A percentile compares a stretch with the other conserved stretches of the same genome.
Evolutionary conservation across 2,329 filamentous ascomycete genomes (phyloP).

Genomic region (Albophoma yamanashiensis): DNA sequence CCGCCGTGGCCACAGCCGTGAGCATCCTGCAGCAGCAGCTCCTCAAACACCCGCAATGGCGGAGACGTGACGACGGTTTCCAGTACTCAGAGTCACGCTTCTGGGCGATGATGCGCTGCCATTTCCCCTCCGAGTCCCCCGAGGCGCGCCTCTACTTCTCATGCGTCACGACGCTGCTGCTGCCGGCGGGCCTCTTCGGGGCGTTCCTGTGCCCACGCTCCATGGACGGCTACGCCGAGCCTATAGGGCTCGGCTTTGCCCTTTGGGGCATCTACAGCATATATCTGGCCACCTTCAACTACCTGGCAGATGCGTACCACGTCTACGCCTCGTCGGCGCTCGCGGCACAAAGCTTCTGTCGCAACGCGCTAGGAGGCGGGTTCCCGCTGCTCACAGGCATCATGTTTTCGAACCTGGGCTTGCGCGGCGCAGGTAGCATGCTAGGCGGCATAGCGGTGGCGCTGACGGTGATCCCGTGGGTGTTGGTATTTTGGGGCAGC

Average conservation of each 20-base stretch:
- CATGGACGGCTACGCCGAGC: conserved; percentile 16
- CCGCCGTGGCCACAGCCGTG: conserved; percentile 53
- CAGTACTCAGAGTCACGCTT: conserved; percentile 19
- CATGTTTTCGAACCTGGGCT: conserved; percentile 64
- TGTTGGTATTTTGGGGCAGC: conserved; percentile 68
- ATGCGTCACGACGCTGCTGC: conserved; percentile 62
- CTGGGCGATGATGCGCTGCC: conserved; percentile 34
- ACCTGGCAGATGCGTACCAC: conserved; percentile 81
- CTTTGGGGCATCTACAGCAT: conserved; percentile 82
- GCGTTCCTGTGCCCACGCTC: conserved; percentile 17
- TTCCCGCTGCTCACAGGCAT: conserved; percentile 69
- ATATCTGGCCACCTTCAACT: conserved; percentile 86
- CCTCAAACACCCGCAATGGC: conserved; percentile 34
- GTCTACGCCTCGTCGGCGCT: conserved; percentile 75
- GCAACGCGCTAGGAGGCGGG: conserved; percentile 70
- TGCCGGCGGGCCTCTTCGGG: conserved; percentile 67
- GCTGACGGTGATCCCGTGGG: conserved; percentile 78
- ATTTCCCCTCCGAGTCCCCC: conserved; percentile 44
- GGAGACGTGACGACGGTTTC: conserved; percentile 8
- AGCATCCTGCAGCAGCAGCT: conserved; percentile 65
- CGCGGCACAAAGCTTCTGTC: conserved; percentile 76
- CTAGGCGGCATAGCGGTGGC: conserved; percentile 60
- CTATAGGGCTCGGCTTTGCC: conserved; percentile 57
- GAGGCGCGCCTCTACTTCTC: conserved; percentile 77
- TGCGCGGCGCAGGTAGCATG: conserved; percentile 60